Evolutionary conservation across 768 basidiomycete species (phyloP), one percentile per base, ranked within the genome.

Genomic region (Suillus alpinus): DNA sequence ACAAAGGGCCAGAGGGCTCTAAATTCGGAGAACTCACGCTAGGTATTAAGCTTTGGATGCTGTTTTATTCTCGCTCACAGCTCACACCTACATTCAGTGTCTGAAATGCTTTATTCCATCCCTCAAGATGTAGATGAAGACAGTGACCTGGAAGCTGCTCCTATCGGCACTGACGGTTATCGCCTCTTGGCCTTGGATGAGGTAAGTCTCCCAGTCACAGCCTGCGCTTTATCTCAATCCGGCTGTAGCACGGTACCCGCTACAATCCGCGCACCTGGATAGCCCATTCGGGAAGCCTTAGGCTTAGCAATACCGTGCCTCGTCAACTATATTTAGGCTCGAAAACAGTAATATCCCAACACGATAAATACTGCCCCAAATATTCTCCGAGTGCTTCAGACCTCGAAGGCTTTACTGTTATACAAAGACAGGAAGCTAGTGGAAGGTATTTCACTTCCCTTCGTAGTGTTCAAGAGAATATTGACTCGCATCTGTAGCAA

Each of bases 1-100:
- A 67, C 87, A 85, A 84, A 71, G 82, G 82, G 36, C 74, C 81
- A 18, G 80, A 86, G 63, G 89, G 89, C 26, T 81, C 85, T 37
- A 75, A 85, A 68, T 90, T 81, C 64, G 85, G 90, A 26, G 77
- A 81, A 59, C 63, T 83, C 66, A 75, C 63, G 20, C 74, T 68
- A 72, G 78, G 81, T 83, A 49, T 44, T 2, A 69, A 44, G 65
- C 62, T 39, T 29, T 39, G 37, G 37, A 29, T 3, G 14, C 23
- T 16, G 13, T 57, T 8, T 50, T 18, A 37, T 44, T 12, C 46
- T 14, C 37, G 47, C 20, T 8, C 31, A 16, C 10, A 41, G 39
- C 47, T 56, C 47, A 61, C 23, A 16, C 58, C 41, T 10, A 51
- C 16, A 46, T 36, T 50, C 53, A 75, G 77, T 75, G 46, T 68